These are phyloP conservation scores for Penicillium turbatum DNA, from an alignment of 495 filamentous ascomycete genomes.

Conservation along the genomic window DNA sequence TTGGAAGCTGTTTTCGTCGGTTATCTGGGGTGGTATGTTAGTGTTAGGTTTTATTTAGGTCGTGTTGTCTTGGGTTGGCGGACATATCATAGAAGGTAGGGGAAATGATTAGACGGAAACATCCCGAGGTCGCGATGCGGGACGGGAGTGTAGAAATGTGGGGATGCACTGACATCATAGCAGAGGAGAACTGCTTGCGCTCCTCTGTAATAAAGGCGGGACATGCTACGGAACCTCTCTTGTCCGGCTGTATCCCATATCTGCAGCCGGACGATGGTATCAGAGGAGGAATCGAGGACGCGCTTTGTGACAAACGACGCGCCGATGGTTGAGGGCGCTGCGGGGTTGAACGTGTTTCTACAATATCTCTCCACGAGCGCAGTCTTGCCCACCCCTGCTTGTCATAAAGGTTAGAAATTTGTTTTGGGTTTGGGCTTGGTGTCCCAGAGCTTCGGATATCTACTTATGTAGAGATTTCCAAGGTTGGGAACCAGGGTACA, in stretches of 20 bases:
- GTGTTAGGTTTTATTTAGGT: neutral
- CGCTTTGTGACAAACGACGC: conserved; percentile 93
- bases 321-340: conserved; percentile 78
- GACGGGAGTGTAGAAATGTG: neutral
- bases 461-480: too few relatives aligned
- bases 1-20: conserved; percentile 75
- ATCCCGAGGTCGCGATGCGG: too few relatives aligned
- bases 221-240: conserved; percentile 91
- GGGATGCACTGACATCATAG: conserved; percentile 54
- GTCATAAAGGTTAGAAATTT: neutral
- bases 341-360: conserved; percentile 68
- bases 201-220: conserved; percentile 89
- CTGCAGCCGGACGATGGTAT: conserved; percentile 76
- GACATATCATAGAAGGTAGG: neutral
- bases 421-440: neutral
- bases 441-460: too few relatives aligned
- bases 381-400: conserved; percentile 84
- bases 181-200: conserved; percentile 92
- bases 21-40: conserved; percentile 46
- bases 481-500: too few relatives aligned
- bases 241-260: conserved; percentile 96
- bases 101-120: neutral
- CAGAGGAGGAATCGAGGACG: conserved; percentile 76
- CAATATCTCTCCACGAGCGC: conserved; percentile 84
- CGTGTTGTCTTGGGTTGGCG: neutral